Evolutionary conservation across 1,139 yeast species (phyloP), one percentile per base, ranked within the genome.

Genomic region (Hansenula lynferdii): DNA sequence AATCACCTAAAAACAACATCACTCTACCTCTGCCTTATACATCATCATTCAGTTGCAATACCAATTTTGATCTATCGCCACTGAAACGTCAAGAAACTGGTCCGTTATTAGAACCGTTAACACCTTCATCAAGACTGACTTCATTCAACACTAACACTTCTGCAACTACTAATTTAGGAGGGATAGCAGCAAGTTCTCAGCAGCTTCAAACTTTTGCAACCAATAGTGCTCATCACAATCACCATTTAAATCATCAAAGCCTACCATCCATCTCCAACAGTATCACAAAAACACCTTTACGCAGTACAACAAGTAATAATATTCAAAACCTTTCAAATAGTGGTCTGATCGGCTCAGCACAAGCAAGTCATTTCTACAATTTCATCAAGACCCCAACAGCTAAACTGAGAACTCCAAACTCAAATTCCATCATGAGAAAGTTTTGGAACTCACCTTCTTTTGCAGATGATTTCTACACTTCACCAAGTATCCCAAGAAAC

Each of bases 361-460:
- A 43, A n/a, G 34, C 43, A 19, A 41, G 35, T 11, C 47, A 50
- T 33, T 40, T 47, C 8, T 41, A 42, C 19, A 49, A 51, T 29
- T 47, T 51, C 35, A 28, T 53, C 19, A 50, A 44, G 29, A 54
- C 58, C 5, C 58, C 58, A 36, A 47, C 53, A 25, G 52, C 42
- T 31, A 28, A 43, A 26, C 36, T 47, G 28, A 53, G 48, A 28
- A 58, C 64, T 8, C 61, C 66, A 37, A 51, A 54, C 26, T 38
- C 57, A 8, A 54, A 53, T 35, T 64, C 73, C 8, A 65, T 70
- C 27, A 60, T 71, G 59, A 69, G 67, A 45, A 73, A 70, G 49
- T 60, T 74, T 42, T 73, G 81, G 81, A 72, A 77, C 50, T 77
- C 85, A 17, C 86, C 86, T 4, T 72, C 80, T 7, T 77, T 76